A percentile compares a stretch with the other conserved stretches of the same genome.
phyloP scores from a whole-genome alignment of 169 alveolate genomes.

The Sarcocystis neurona region DNA sequence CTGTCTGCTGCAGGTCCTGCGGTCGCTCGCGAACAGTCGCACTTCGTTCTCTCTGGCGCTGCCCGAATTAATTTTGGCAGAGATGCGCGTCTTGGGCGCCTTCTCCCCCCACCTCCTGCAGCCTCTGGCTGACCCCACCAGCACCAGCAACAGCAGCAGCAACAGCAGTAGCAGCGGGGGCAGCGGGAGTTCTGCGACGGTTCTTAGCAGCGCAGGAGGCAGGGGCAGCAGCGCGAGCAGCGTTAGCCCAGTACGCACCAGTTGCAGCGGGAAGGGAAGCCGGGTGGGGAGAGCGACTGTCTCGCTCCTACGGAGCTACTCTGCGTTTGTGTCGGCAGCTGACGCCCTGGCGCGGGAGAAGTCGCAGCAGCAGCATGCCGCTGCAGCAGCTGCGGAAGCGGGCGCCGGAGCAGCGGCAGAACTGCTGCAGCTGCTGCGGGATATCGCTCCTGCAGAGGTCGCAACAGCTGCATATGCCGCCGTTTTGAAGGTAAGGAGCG shows the following conservation, averaged over 20 bases:
- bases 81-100: not conserved
- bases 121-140: too few relatives aligned
- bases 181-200: not conserved
- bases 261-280: too few relatives aligned
- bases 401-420: not conserved
- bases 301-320: not conserved
- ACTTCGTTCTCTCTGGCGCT: not conserved
- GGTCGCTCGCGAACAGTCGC: slow-evolving; percentile 1
- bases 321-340: not conserved
- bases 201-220: not conserved
- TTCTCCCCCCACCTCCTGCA: too few relatives aligned
- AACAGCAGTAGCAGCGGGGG: not conserved
- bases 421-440: not conserved
- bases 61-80: not conserved
- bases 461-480: not conserved
- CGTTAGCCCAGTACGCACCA: too few relatives aligned
- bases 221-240: not conserved
- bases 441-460: not conserved
- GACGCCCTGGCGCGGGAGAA: not conserved
- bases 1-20: slow-evolving; percentile 3
- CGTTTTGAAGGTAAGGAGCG: not conserved
- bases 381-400: not conserved
- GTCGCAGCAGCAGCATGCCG: not conserved
- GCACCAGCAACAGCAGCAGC: too few relatives aligned
- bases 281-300: too few relatives aligned